Evolutionary conservation across 1,284 basidiomycete species (phyloP).

Genomic region (Porodaedalea pini): DNA sequence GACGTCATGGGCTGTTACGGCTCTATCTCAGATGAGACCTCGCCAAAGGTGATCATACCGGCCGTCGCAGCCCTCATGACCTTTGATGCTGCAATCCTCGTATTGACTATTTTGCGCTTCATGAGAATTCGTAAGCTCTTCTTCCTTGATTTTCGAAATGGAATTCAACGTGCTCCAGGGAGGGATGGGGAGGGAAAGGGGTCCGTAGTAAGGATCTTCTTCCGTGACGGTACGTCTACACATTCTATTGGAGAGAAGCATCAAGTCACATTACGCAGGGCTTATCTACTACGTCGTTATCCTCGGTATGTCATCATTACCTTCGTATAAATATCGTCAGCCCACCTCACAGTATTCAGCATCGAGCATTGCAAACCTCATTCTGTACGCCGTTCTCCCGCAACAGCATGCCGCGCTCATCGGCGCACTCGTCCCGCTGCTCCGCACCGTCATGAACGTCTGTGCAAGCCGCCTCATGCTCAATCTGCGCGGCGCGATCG

Average conservation of each 20-base stretch:
- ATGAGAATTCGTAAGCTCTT: conserved; percentile 1
- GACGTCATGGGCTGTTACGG: neutral
- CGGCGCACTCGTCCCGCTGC: conserved; percentile 9
- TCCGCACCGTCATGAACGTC: conserved; percentile 13
- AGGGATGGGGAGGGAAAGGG: conserved; percentile 10
- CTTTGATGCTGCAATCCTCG: conserved; percentile 11
- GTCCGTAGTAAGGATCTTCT: conserved; percentile 5
- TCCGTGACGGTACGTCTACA: conserved; percentile 9
- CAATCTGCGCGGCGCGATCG: conserved; percentile 15
- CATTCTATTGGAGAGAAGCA: neutral
- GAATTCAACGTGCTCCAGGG: neutral
- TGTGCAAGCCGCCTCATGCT: conserved; percentile 15
- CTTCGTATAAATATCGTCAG: neutral
- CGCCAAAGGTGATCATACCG: conserved; percentile 8
- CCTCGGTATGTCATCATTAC: conserved; percentile 6
- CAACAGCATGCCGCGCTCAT: conserved; percentile 1
- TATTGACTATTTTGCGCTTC: conserved; percentile 7
- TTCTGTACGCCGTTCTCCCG: conserved; percentile 9
- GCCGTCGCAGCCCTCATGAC: conserved; percentile 14
- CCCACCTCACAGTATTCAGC: neutral
- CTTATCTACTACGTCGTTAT: conserved; percentile 11
- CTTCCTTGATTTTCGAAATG: neutral
- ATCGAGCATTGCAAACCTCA: conserved; percentile 15
- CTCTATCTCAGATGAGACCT: neutral
- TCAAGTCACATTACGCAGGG: neutral